phyloP scores from a whole-genome alignment of 495 filamentous ascomycete species.

The Choiromyces venosus region DNA sequence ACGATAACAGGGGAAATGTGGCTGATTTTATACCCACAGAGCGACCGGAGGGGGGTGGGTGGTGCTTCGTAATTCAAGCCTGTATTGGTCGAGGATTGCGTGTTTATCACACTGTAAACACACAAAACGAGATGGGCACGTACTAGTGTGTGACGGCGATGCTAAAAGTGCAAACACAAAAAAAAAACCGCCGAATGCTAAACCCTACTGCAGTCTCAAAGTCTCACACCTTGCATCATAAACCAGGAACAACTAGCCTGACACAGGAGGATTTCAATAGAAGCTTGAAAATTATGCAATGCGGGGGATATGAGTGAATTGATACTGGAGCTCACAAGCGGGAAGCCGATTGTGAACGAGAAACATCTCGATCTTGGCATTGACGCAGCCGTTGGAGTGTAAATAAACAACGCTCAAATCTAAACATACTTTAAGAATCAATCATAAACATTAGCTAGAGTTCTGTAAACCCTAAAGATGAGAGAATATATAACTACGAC shows the following conservation, averaged over 20 bases:
- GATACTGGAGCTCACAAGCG: too few species aligned
- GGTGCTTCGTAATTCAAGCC: background rate
- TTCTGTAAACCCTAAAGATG: background rate
- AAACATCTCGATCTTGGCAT: too few species aligned
- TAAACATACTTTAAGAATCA: too few species aligned
- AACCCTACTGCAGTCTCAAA: background rate
- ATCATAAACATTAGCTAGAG: too few species aligned
- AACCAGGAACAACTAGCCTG: background rate
- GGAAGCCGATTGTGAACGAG: too few species aligned
- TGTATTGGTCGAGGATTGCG: background rate
- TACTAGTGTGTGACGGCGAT: background rate
- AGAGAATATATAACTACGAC: background rate
- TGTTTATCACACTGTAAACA: background rate
- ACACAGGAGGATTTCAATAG: background rate
- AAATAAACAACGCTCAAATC: too few species aligned
- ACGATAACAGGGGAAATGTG: background rate
- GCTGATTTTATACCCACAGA: background rate
- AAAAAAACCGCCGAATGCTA: background rate
- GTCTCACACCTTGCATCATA: background rate
- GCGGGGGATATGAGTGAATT: background rate
- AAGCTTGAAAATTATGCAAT: background rate
- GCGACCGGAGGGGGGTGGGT: background rate
- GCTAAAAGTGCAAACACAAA: background rate
- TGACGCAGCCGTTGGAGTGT: too few species aligned
- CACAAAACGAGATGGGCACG: background rate